Percentiles rank a stretch among this genome's conserved stretches.
These are phyloP conservation scores for Wickerhamiella azymoides DNA, from an alignment of 805 yeast species.

Conservation along the genomic window DNA sequence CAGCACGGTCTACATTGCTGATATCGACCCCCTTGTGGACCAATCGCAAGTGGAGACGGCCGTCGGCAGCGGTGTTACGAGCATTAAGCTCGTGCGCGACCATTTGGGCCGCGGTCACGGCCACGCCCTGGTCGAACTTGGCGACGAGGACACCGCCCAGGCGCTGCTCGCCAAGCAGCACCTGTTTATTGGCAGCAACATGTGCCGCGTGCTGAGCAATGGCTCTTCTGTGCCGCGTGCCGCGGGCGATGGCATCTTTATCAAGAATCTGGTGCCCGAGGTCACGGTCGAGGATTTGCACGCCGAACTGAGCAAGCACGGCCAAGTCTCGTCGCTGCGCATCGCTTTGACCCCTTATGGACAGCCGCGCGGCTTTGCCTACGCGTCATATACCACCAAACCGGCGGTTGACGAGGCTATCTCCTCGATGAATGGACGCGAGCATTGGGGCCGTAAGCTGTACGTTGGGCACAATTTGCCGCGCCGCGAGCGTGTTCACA, in stretches of 20 bases:
- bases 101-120: constrained; percentile 11
- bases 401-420: constrained; percentile 16
- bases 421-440: constrained; percentile 15
- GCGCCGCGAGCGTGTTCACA: constrained; percentile 42
- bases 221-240: constrained; percentile 10
- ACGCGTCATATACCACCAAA: constrained; percentile 14
- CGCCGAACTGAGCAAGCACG: constrained; percentile 13
- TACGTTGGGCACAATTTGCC: constrained; percentile 54
- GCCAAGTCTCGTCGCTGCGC: constrained; percentile 16
- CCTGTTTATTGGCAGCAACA: constrained; percentile 15
- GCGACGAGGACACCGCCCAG: constrained; percentile 11
- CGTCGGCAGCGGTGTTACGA: constrained; percentile 11
- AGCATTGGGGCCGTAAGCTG: constrained; percentile 23
- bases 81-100: constrained; percentile 16
- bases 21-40: constrained; percentile 15
- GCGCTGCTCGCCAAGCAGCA: constrained; percentile 11
- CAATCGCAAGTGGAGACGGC: constrained; percentile 17
- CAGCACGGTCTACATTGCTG: constrained; percentile 15
- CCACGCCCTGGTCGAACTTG: constrained; percentile 12
- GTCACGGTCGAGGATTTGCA: constrained; percentile 30
- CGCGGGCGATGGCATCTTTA: constrained; percentile 35
- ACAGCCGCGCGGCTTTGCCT: constrained; percentile 19
- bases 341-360: constrained; percentile 18
- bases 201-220: constrained; percentile 14
- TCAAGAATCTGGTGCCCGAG: constrained; percentile 65